Evolutionary conservation across 257 asterid genomes (phyloP).

Genomic region (Nicotiana attenuata): DNA sequence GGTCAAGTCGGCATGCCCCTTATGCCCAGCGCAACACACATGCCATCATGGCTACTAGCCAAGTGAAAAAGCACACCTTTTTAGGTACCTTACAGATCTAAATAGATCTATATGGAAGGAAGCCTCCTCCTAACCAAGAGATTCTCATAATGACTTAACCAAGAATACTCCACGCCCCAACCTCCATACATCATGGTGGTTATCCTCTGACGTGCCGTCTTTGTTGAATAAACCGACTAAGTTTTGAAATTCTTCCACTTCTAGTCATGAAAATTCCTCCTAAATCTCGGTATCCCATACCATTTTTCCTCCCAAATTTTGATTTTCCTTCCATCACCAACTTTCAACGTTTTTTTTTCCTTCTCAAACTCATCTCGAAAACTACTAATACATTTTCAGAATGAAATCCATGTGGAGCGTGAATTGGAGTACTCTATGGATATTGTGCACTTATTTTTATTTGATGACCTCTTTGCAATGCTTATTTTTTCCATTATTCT

Average conservation of each 20-base stretch:
- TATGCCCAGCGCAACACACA: too few relatives aligned
- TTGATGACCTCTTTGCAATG: background rate
- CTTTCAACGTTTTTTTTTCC: background rate
- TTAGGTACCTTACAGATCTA: background rate
- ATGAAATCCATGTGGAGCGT: background rate
- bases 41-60: background rate
- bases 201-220: background rate
- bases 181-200: background rate
- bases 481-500: background rate
- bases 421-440: background rate
- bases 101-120: background rate
- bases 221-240: background rate
- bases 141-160: background rate
- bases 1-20: too few relatives aligned
- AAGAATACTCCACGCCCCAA: background rate
- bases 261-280: background rate
- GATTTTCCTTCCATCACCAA: background rate
- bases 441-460: background rate
- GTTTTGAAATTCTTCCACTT: background rate
- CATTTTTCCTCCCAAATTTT: background rate
- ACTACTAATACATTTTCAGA: background rate
- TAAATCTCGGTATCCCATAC: background rate
- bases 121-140: background rate
- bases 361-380: background rate
- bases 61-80: background rate